Evolutionary conservation across 202 grass and related monocot species (phyloP).

Genomic region (Schoenoplectus tabernaemontani): DNA sequence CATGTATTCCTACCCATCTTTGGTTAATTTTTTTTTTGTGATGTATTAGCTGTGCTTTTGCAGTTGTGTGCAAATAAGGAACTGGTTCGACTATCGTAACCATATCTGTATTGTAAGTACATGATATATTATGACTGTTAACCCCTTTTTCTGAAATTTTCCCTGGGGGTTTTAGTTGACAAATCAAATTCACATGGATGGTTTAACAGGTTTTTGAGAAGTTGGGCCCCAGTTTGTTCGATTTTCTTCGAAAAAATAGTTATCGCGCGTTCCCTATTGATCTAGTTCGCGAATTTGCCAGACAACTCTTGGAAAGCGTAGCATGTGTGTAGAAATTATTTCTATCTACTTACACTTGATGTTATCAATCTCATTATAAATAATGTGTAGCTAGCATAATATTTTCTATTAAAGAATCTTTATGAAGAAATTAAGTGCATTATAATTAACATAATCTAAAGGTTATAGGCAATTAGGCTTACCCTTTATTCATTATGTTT

Average conservation of each 20-base stretch:
- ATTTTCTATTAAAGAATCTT: conserved; percentile 17
- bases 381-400: conserved; percentile 19
- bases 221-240: conserved; percentile 99
- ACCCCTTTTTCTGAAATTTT: conserved; percentile 38
- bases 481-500: conserved; percentile 53
- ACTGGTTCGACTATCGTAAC: conserved; percentile 99
- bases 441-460: conserved; percentile 4
- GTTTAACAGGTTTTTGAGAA: conserved; percentile 99
- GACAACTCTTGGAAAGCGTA: conserved; percentile 97
- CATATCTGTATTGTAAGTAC: conserved; percentile 99
- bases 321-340: conserved; percentile 90
- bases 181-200: conserved; percentile 76
- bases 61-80: conserved; percentile 99
- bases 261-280: conserved; percentile 95
- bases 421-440: conserved; percentile 21
- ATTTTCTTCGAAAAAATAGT: conserved; percentile 98
- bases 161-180: conserved; percentile 42
- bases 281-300: conserved; percentile 94
- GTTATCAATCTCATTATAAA: conserved; percentile 24
- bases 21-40: conserved; percentile 31
- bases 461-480: conserved; percentile 25
- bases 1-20: not conserved
- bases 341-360: conserved; percentile 28
- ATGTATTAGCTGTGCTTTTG: conserved; percentile 82
- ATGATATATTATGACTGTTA: conserved; percentile 54